Percentiles rank a stretch among this genome's conserved stretches.
Evolutionary conservation across 2,329 filamentous ascomycete species (phyloP).

Genomic region (Nigrospora osmanthi): DNA sequence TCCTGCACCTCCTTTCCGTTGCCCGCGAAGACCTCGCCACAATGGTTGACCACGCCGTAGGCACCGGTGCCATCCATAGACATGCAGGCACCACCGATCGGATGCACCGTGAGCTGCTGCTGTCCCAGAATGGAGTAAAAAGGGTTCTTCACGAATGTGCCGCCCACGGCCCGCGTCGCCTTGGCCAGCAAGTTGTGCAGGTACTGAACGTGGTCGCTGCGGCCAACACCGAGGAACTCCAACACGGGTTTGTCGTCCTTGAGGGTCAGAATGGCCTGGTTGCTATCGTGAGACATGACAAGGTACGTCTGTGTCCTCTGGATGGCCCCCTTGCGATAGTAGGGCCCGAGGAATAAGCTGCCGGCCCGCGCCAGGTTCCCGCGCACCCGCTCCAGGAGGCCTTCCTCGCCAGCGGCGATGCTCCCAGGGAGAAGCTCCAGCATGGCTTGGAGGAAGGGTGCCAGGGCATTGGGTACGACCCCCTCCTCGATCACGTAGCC

Average conservation of each 20-base stretch:
- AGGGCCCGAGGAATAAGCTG: conserved; percentile 51
- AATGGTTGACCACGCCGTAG: conserved; percentile 53
- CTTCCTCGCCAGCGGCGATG: conserved; percentile 26
- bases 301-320: conserved; percentile 56
- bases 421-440: conserved; percentile 46
- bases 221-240: conserved; percentile 51
- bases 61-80: conserved; percentile 47
- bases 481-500: conserved; percentile 60
- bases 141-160: conserved; percentile 51
- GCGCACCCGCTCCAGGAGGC: conserved; percentile 32
- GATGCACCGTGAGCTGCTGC: conserved; percentile 58
- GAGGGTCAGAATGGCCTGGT: conserved; percentile 52
- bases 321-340: conserved; percentile 45
- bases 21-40: conserved; percentile 52
- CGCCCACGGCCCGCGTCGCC: conserved; percentile 50
- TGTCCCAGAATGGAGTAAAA: conserved; percentile 47
- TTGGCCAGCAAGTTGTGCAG: conserved; percentile 43
- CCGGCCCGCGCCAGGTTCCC: conserved; percentile 39
- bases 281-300: conserved; percentile 60
- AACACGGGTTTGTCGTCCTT: conserved; percentile 52
- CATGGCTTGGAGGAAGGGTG: conserved; percentile 47
- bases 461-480: conserved; percentile 48
- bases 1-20: conserved; percentile 39
- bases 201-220: conserved; percentile 43
- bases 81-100: conserved; percentile 59